A percentile compares a stretch with the other conserved stretches of the same genome.
Evolutionary conservation across 371 early-diverging fungal genomes (phyloP).

Genomic region (Furculomyces boomerangus): DNA sequence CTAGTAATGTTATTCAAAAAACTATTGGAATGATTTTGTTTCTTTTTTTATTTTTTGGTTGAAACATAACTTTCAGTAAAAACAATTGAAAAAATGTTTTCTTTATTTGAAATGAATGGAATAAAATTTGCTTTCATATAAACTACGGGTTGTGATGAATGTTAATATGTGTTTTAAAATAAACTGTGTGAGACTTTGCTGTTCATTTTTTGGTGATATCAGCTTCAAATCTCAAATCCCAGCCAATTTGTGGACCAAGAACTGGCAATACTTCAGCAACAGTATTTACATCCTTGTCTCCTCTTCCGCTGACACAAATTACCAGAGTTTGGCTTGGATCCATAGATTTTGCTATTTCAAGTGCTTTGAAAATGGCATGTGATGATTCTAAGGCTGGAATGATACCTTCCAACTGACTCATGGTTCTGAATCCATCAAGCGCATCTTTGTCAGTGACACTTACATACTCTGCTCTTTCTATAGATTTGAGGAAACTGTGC

Average conservation of each 20-base stretch:
- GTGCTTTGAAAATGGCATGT: conserved; percentile 76
- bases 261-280: conserved; percentile 80
- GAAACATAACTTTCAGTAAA: no score
- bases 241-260: conserved; percentile 80
- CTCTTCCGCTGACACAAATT: conserved; percentile 82
- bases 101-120: no score
- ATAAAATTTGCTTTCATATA: no score
- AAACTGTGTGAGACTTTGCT: no score
- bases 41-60: no score
- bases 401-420: conserved; percentile 81
- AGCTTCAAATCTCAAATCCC: conserved; percentile 60
- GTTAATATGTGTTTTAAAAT: no score
- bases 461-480: conserved; percentile 67
- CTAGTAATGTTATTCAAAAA: no score
- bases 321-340: conserved; percentile 66
- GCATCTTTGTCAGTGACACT: conserved; percentile 74
- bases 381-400: conserved; percentile 89
- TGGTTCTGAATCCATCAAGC: conserved; percentile 65
- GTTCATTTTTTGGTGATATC: conserved; percentile 21
- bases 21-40: no score
- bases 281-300: conserved; percentile 93
- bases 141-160: no score
- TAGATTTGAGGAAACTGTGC: conserved; percentile 79
- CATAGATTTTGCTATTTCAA: conserved; percentile 58
- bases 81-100: no score